These are phyloP conservation scores for Sugiyamaella grinbergsii DNA, from an alignment of 1,139 yeast species.

Conservation along the genomic window DNA sequence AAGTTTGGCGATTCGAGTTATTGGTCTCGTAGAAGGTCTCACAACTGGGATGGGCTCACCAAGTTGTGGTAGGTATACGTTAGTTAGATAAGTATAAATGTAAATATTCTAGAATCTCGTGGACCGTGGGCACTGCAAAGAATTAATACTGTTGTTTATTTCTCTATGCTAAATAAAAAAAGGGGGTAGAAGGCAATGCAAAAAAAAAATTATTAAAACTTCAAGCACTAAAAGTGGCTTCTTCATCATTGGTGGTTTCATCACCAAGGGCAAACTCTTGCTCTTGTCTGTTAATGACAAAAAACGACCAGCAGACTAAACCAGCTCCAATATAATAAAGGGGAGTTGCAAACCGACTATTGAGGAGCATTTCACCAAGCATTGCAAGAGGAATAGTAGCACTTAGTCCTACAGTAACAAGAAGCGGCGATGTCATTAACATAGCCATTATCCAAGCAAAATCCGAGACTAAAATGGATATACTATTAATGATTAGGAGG, in stretches of 20 bases:
- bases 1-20: constrained; percentile 67
- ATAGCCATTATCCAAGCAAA: constrained; percentile 96
- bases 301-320: constrained; percentile 78
- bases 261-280: constrained; percentile 46
- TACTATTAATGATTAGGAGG: constrained; percentile 64
- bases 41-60: constrained; percentile 42
- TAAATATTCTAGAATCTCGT: too few species aligned
- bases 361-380: constrained; percentile 81
- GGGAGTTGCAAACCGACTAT: constrained; percentile 60
- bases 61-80: constrained; percentile 31
- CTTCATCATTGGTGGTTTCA: constrained; percentile 31
- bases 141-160: constrained; percentile 10
- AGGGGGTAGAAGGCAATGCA: neutral
- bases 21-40: constrained; percentile 63
- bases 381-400: constrained; percentile 93
- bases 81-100: neutral
- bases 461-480: constrained; percentile 81
- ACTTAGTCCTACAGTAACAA: constrained; percentile 92
- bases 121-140: constrained; percentile 9
- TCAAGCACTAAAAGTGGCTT: constrained; percentile 18
- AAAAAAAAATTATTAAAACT: constrained; percentile 8
- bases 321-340: constrained; percentile 77
- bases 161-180: constrained; percentile 2
- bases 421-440: constrained; percentile 86
- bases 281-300: constrained; percentile 78